Base-by-base conservation (phyloP, 805 yeast species). In the Aciculoconidium aculeatum region DNA sequence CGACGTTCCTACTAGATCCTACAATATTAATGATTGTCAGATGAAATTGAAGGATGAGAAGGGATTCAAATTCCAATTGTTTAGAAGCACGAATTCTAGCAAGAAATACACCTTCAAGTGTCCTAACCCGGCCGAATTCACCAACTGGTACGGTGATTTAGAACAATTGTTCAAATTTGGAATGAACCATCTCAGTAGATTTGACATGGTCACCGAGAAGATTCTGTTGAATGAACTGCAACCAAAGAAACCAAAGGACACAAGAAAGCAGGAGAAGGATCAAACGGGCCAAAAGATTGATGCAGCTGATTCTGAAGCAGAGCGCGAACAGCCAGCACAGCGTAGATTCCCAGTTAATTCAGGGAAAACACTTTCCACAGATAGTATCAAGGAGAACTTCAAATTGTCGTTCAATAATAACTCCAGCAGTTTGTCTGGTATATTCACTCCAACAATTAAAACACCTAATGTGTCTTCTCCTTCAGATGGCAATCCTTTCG, bases 91-190 rank as follows among this genome's bases (percentile, higher is more conserved):
- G 8, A 51, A 53, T 33, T 32, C 42, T 11, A 36, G 47, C 11
- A 56, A 55, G 17, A 61, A 57, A 41, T 42, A 45, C 27, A 57
- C 65, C 2, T 70, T 70, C 49, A 58, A 67, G 55, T 55, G 79
- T 51, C 45, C 65, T 36, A 61, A 58, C 15, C 51, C 41, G 10
- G 59, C 53, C 19, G 72, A 72, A 29, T 68, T 68, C 28, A 47
- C 45, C 15, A 64, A 62, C 39, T 79, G 85, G 85, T 53, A 60
- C 19, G 65, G 61, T 16, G 80, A 77, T 45, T 51, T 79, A 25
- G 54, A 58, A 17, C 77, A 75, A 37, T 53, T 78, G 39, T 61
- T 71, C 17, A 58, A 63, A 27, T 72, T 66, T 39, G 61, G 63
- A 13, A 51, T 55, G 31, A 45, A 53, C 20, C 70, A 73, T 23